These are phyloP conservation scores for Solanum bulbocastanum DNA, from an alignment of 257 asterid genomes.

Conservation along the genomic window DNA sequence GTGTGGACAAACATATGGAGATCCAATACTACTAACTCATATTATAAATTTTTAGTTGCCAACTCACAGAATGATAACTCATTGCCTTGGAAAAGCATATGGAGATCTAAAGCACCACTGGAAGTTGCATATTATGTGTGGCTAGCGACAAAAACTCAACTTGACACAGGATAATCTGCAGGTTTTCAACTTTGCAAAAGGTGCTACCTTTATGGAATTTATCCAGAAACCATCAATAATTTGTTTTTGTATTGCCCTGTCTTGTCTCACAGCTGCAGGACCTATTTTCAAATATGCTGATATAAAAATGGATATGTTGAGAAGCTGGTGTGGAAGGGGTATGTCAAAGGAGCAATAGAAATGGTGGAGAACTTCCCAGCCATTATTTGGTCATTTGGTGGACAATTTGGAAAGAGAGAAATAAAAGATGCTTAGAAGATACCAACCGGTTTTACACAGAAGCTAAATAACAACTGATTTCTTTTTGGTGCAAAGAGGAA, in stretches of 20 bases:
- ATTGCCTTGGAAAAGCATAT: neutral
- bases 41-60: neutral
- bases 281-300: neutral
- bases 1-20: neutral
- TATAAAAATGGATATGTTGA: neutral
- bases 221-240: neutral
- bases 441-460: neutral
- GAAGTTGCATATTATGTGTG: neutral
- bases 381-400: neutral
- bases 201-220: neutral
- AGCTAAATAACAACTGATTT: neutral
- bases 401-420: neutral
- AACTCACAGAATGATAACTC: neutral
- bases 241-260: neutral
- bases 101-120: neutral
- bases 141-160: neutral
- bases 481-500: neutral
- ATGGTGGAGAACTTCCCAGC: neutral
- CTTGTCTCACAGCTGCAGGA: neutral
- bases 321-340: neutral
- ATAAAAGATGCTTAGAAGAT: neutral
- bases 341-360: neutral
- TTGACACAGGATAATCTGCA: neutral
- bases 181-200: neutral
- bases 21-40: neutral